Evolutionary conservation across 2,329 filamentous ascomycete genomes (phyloP).

Genomic region (Ceratocystis cubensis): DNA sequence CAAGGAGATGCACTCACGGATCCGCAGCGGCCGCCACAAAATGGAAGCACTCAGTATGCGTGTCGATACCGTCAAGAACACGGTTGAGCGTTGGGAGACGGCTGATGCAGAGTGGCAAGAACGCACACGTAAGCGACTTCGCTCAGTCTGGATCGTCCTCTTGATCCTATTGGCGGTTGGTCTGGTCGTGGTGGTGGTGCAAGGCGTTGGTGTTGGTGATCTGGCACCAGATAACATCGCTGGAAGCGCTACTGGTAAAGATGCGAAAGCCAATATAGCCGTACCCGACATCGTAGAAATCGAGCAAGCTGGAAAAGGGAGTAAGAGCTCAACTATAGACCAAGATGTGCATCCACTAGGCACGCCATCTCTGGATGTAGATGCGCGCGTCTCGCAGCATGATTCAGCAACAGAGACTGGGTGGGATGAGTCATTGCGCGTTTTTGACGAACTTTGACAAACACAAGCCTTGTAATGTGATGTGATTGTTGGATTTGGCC

Average conservation of each 20-base stretch:
- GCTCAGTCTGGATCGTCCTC: constrained; percentile 50
- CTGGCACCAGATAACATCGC: neutral
- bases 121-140: constrained; percentile 49
- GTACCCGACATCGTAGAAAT: neutral
- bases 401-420: constrained; percentile 15
- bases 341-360: neutral
- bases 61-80: constrained; percentile 49
- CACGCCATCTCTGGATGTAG: neutral
- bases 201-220: constrained; percentile 8
- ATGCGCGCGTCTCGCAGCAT: neutral
- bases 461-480: neutral
- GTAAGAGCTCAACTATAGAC: neutral
- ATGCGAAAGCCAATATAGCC: neutral
- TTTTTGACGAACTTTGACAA: constrained; percentile 37
- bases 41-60: constrained; percentile 48
- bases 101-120: constrained; percentile 57
- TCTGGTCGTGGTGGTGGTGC: constrained; percentile 31
- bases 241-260: neutral
- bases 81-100: constrained; percentile 55
- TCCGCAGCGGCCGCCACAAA: constrained; percentile 46
- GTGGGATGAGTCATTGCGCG: constrained; percentile 31
- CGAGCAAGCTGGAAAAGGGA: neutral
- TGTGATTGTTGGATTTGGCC: neutral
- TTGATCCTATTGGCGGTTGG: constrained; percentile 37
- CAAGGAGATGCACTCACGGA: constrained; percentile 46